Base-by-base conservation (phyloP, 306 rosid genomes). In the Dryas drummondii region DNA sequence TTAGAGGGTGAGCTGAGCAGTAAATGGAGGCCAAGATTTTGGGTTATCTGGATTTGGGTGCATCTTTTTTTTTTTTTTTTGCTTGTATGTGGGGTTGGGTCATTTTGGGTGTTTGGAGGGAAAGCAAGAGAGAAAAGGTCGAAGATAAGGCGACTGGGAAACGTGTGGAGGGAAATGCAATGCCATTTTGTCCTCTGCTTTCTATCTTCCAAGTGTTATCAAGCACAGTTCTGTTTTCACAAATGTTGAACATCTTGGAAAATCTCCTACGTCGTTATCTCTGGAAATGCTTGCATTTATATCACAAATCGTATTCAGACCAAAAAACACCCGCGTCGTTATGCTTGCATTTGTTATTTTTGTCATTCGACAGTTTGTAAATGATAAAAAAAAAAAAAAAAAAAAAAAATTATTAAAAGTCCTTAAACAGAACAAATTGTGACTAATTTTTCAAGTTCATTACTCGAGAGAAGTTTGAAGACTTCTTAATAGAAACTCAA, bases 121-220 rank as follows among this genome's bases (percentile, higher is more conserved):
- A 78, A 81, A 84, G 74, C 65, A 77, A 46, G 54, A 17, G 49
- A 67, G n/a, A 52, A 13, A 47, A 12, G 45, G 7, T 7, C n/a
- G n/a, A 42, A 65, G 97, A 90, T 93, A 90, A 93, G 98, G 90
- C 77, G 64, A 17, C 5, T 9, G 32, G 22, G 78, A 78, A 87
- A 86, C 47, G 84, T 84, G 92, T 88, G 98, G 94, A 83, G 89
- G 84, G 85, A 85, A 88, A 19, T 74, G 87, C 81, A 83, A 84
- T 63, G 87, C 83, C 73, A 54, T 51, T 55, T 79, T 70, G 71
- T 51, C 63, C 50, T 47, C 26, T 19, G 66, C 27, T 42, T 56
- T 64, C 47, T 32, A 32, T 32, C 37, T 32, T 32, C 3, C 37
- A 32, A 32, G 37, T 32, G 37, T 2, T 16, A 54, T 54, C 46